Evolutionary conservation across 352 stramenopile genomes (phyloP).

Genomic region (Pythium dissotocum): DNA sequence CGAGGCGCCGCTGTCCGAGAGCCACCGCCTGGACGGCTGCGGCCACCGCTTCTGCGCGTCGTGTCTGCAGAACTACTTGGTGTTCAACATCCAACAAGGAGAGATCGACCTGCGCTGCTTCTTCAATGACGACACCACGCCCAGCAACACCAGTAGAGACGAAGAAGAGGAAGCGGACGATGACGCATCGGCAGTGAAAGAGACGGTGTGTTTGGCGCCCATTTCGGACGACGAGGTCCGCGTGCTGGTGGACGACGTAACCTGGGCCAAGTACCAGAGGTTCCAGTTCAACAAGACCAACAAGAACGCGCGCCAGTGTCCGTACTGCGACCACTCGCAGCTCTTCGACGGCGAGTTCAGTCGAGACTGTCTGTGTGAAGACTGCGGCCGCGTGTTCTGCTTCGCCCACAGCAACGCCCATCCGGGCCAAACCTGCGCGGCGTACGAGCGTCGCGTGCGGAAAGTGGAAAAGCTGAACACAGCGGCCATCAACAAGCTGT

Average conservation of each 20-base stretch:
- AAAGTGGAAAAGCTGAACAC: conserved; percentile 38
- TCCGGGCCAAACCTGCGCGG: conserved; percentile 52
- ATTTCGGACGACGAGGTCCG: conserved; percentile 49
- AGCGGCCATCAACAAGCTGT: conserved; percentile 34
- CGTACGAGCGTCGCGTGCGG: conserved; percentile 38
- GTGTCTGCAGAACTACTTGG: conserved; percentile 62
- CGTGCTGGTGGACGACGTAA: conserved; percentile 39
- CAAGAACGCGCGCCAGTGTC: conserved; percentile 60
- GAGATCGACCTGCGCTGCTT: conserved; percentile 75
- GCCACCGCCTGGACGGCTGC: conserved; percentile 43
- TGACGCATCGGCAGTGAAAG: conserved; percentile 83
- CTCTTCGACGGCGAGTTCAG: conserved; percentile 42
- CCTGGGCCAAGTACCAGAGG: conserved; percentile 74
- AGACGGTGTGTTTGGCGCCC: conserved; percentile 44
- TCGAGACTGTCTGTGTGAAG: conserved; percentile 43
- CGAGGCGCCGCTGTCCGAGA: conserved; percentile 38
- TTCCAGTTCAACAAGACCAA: conserved; percentile 88
- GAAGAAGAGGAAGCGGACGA: conserved; percentile 49
- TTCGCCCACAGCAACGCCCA: conserved; percentile 89
- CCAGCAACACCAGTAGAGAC: conserved; percentile 67
- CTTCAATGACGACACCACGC: conserved; percentile 44
- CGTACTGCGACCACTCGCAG: conserved; percentile 60
- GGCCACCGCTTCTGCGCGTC: conserved; percentile 59
- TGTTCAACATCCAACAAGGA: conserved; percentile 65
- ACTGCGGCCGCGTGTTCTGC: conserved; percentile 69